A percentile compares a stretch with the other conserved stretches of the same genome.
phyloP scores from a whole-genome alignment of 2,329 filamentous ascomycete genomes.

The Clarireedia hainanense region DNA sequence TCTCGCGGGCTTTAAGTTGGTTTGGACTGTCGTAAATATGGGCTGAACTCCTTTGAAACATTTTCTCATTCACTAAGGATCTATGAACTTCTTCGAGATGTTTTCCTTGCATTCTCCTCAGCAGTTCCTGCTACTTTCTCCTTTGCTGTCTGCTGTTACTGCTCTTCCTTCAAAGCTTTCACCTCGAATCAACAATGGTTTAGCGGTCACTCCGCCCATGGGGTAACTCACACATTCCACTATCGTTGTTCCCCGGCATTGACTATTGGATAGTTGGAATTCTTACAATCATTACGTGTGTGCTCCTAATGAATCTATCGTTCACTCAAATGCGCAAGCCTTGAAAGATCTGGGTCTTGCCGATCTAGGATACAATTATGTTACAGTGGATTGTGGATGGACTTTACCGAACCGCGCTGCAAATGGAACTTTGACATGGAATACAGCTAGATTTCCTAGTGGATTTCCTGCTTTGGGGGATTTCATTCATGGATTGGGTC shows the following conservation, averaged over 20 bases:
- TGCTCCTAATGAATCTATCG: conserved; percentile 37
- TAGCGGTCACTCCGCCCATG: conserved; percentile 23
- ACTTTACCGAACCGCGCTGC: conserved; percentile 24
- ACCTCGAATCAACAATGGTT: conserved; percentile 18
- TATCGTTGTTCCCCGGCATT: not conserved
- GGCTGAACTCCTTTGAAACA: not conserved
- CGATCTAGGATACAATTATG: conserved; percentile 39
- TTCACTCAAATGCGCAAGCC: conserved; percentile 39
- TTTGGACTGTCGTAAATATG: too few relatives aligned
- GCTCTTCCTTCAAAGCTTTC: not conserved
- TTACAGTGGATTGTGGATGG: conserved; percentile 47
- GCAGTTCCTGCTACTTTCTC: not conserved
- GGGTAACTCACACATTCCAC: conserved; percentile 12
- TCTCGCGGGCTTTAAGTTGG: too few relatives aligned
- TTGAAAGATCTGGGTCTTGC: conserved; percentile 38
- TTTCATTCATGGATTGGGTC: conserved; percentile 32
- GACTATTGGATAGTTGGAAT: conserved; percentile 33
- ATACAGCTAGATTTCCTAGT: conserved; percentile 34
- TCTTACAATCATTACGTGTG: conserved; percentile 44
- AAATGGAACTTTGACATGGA: conserved; percentile 35
- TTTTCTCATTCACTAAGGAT: not conserved
- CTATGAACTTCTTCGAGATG: not conserved
- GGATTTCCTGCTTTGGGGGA: conserved; percentile 36
- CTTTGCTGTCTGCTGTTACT: not conserved
- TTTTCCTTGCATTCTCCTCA: not conserved